A percentile compares a stretch with the other conserved stretches of the same genome.
Conservation (phyloP, 305 asterid species). For the Nicotiana rustica region DNA sequence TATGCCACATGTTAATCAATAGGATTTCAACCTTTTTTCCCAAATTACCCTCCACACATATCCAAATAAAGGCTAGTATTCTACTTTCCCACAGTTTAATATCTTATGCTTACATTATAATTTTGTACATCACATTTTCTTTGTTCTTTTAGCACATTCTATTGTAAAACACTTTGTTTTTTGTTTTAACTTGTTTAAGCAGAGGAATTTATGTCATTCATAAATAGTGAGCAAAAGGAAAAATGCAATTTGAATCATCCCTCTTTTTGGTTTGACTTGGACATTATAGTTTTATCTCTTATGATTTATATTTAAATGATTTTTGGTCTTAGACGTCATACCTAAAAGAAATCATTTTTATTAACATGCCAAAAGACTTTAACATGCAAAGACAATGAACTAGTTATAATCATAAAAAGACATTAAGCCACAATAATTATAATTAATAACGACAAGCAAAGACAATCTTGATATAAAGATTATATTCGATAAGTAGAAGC, state of each 20-base stretch:
- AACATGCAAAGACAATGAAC: neutral
- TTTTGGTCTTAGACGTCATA: neutral
- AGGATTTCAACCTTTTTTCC: neutral
- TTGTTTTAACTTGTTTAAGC: neutral
- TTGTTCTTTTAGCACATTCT: neutral
- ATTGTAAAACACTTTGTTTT: neutral
- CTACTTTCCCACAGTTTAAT: neutral
- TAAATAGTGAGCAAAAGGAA: neutral
- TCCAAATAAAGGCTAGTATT: neutral
- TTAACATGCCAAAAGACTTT: neutral
- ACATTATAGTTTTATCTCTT: neutral
- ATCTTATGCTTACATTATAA: neutral
- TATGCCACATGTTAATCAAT: neutral
- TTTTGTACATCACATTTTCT: neutral
- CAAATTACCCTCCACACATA: slow-evolving; percentile 16
- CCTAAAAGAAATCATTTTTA: neutral
- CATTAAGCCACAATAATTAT: neutral
- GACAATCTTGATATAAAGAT: slow-evolving; percentile 3
- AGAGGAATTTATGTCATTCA: neutral
- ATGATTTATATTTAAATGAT: neutral
- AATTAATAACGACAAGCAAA: neutral
- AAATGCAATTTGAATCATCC: neutral
- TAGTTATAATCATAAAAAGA: neutral
- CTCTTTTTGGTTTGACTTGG: neutral
- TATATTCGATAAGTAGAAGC: neutral